Base-by-base conservation (phyloP, 2,329 filamentous ascomycete species). In the Huntiella moniliformis region DNA sequence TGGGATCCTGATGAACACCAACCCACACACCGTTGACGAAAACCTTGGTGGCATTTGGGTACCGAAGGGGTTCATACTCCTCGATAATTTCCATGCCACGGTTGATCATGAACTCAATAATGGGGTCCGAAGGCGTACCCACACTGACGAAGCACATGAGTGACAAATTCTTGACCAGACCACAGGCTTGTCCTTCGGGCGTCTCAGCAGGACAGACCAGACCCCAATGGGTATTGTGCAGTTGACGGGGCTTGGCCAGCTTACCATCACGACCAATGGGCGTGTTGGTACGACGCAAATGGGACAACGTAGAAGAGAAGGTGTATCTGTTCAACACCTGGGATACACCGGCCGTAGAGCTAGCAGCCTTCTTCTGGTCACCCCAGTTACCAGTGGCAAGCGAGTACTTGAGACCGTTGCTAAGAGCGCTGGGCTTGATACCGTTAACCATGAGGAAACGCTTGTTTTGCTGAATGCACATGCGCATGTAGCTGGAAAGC, bases 21-120 rank as follows among this genome's bases (percentile, higher is more conserved):
- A 96, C 87, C 92, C 92, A 98, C 4, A 88, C 85, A 60, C 91
- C 91, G 57, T 98, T 96, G 55, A 98, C 82, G 56, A 98, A 98
- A 40, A 98, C 81, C 67, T 98, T 98, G 44, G 91, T 98, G 4
- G 88, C 87, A 56, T 92, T 82, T 0, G 88, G 88, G 46, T 86
- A 88, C 44, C 81, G 71, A 50, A 81, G 67, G 4, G 83, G 82
- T 58, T 91, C 83, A 56, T 95, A 98, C 60, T 98, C 91, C 60
- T 98, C 91, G 1, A 98, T 70, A 2, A 95, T 76, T 58, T 96
- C 88, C 85, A 98, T 95, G 56, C 88, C 87, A 52, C 87, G 73
- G 54, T 88, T 82, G 54, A 88, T 83, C 84, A 98, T 91, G 66
- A 93, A 98, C 55, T 94, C 84, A 35, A 88, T 77, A 54, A 96